Percentiles rank a stretch among this genome's conserved stretches.
These are phyloP conservation scores for Obba rivulosa DNA, from an alignment of 768 basidiomycete species.

Conservation along the genomic window DNA sequence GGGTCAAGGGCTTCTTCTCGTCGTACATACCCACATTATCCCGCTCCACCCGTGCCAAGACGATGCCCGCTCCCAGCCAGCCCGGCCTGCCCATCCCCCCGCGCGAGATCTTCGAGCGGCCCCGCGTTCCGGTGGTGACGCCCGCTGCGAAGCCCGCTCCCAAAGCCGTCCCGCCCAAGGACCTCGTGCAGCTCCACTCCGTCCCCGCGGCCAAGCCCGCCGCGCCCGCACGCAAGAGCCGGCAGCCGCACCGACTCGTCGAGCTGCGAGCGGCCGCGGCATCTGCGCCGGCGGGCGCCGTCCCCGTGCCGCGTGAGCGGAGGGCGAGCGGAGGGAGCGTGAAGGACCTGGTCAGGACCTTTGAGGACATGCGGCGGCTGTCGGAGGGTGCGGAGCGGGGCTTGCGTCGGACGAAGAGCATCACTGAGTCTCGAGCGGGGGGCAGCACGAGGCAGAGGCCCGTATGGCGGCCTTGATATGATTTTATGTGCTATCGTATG, in stretches of 20 bases:
- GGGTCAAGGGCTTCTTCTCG: slow-evolving; percentile 52
- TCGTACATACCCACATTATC: slow-evolving; percentile 55
- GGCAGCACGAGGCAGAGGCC: too few relatives aligned
- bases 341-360: slow-evolving; percentile 62
- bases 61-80: slow-evolving; percentile 17
- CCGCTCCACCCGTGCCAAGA: slow-evolving; percentile 27
- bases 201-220: slow-evolving; percentile 36
- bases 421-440: too few relatives aligned
- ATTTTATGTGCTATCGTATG: too few relatives aligned
- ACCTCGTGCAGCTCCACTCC: slow-evolving; percentile 57
- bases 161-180: slow-evolving; percentile 50
- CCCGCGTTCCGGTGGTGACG: slow-evolving; percentile 52
- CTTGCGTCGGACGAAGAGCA: too few relatives aligned
- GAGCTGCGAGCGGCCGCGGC: slow-evolving; percentile 46
- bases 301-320: slow-evolving; percentile 31
- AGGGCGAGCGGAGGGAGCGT: slow-evolving; percentile 68
- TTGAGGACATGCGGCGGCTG: slow-evolving; percentile 36
- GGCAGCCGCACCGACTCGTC: slow-evolving; percentile 41
- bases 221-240: slow-evolving; percentile 36
- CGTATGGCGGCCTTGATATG: too few relatives aligned
- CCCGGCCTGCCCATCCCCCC: slow-evolving; percentile 55
- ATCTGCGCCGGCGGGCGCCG: slow-evolving; percentile 22
- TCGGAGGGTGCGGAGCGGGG: too few relatives aligned
- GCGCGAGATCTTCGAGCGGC: slow-evolving; percentile 41
- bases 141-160: slow-evolving; percentile 48